A percentile compares a stretch with the other conserved stretches of the same genome.
Evolutionary conservation across 495 filamentous ascomycete species (phyloP).

Genomic region (Tuber melanosporum): DNA sequence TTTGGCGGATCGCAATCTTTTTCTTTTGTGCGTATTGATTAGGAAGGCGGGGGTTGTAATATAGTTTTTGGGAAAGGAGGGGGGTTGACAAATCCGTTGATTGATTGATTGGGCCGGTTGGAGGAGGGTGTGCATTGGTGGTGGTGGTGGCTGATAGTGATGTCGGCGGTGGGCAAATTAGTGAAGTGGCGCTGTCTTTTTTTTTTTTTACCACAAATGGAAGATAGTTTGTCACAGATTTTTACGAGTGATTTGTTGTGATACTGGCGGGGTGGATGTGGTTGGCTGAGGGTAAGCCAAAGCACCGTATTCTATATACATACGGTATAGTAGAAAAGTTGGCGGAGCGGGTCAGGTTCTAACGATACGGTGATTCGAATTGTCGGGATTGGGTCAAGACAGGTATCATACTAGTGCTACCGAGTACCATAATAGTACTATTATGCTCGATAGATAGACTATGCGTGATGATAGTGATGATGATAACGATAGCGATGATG

Average conservation of each 20-base stretch:
- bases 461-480: background rate
- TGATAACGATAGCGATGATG: background rate
- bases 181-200: background rate
- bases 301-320: background rate
- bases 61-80: background rate
- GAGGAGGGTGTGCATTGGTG: background rate
- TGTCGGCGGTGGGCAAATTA: background rate
- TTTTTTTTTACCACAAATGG: background rate
- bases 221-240: background rate
- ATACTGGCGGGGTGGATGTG: background rate
- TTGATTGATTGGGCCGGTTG: conserved; percentile 13
- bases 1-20: conserved; percentile 4
- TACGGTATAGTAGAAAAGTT: no score
- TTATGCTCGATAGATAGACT: background rate
- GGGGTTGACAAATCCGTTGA: background rate
- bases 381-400: background rate
- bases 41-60: background rate
- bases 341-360: background rate
- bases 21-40: conserved; percentile 7
- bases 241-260: background rate
- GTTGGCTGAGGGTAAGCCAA: background rate
- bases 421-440: background rate
- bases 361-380: background rate
- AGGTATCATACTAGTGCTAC: background rate
- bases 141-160: background rate